Conservation (phyloP, 208 protist genomes). For the Endotrypanum monterogeii region DNA sequence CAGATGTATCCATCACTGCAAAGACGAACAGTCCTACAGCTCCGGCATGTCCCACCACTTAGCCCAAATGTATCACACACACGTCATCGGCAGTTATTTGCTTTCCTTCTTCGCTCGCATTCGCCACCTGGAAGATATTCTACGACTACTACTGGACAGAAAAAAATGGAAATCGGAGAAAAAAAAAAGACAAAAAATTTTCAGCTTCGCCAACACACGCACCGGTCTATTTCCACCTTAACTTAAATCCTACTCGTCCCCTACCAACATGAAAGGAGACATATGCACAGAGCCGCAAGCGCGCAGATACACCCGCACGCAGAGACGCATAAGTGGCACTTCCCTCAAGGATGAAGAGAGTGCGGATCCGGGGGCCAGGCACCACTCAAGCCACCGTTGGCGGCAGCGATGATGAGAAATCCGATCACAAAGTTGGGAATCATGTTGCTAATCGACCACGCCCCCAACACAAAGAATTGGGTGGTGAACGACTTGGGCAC, state of each 20-base stretch:
- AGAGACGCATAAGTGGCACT: not conserved
- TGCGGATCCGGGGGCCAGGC: slow-evolving; percentile 85
- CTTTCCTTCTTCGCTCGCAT: not conserved
- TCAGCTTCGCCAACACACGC: not conserved
- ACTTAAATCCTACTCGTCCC: slow-evolving; percentile 1
- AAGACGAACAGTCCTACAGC: not conserved
- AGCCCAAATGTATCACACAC: not conserved
- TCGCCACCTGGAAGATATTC: not conserved
- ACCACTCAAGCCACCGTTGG: slow-evolving; percentile 80
- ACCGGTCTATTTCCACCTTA: not conserved
- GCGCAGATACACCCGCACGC: not conserved
- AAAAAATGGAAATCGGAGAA: not conserved
- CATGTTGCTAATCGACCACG: slow-evolving; percentile 82
- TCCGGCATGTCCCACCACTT: not conserved
- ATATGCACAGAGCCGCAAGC: not conserved
- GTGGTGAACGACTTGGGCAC: slow-evolving; percentile 77
- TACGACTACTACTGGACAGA: slow-evolving; percentile 6
- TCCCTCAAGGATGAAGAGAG: slow-evolving; percentile 68
- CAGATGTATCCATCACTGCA: not conserved
- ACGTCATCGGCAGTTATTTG: not conserved
- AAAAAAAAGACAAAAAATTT: not conserved
- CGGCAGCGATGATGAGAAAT: slow-evolving; percentile 74
- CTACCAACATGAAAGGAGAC: not conserved
- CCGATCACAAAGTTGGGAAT: slow-evolving; percentile 76
- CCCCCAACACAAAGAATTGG: slow-evolving; percentile 80